Evolutionary conservation across 1,284 basidiomycete genomes (phyloP), one percentile per base, ranked within the genome.

Genomic region (Calocybe gambosa): DNA sequence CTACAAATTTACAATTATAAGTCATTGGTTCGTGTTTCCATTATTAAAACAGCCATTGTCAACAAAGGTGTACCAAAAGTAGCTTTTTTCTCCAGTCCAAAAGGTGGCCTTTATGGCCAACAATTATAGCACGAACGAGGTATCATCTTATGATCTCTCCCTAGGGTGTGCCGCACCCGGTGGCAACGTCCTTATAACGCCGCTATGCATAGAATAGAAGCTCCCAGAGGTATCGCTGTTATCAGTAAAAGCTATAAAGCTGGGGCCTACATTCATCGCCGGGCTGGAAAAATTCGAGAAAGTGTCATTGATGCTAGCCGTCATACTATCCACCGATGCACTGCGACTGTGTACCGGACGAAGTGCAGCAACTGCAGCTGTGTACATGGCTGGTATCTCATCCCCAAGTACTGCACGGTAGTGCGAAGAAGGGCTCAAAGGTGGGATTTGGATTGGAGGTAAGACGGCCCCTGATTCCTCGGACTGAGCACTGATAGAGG

Each of bases 291-390:
- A 26, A 26, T 26, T 26, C 5, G 25, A 26, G 29, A 10, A 31
- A 13, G 5, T 8, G 5, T n/a, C 29, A 31, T 31, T 31, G 13
- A 10, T 31, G 6, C 6, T 31, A 12, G 7, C 29, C 13, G 29
- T n/a, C 29, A 55, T 34, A 29, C 64, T 68, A 42, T 65, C 66
- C 1, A 63, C 59, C 4, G 66, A 66, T n/a, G 50, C 1, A 25
- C 38, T 54, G 2, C 56, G 52, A 9, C 26, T 36, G 43, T 56
- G 58, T 13, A 6, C 34, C 5, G 19, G 38, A 21, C 53, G 54
- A 16, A 42, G 50, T 28, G 47, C 19, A 7, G 36, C 25, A n/a
- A 34, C 31, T 6, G 33, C 23, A 8, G 6, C 21, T 18, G 12
- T 39, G 10, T 36, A 33, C 8, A 9, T 45, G 29, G 28, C 12